Conservation (phyloP, 2,329 filamentous ascomycete species). For the Curvularia lunata region DNA sequence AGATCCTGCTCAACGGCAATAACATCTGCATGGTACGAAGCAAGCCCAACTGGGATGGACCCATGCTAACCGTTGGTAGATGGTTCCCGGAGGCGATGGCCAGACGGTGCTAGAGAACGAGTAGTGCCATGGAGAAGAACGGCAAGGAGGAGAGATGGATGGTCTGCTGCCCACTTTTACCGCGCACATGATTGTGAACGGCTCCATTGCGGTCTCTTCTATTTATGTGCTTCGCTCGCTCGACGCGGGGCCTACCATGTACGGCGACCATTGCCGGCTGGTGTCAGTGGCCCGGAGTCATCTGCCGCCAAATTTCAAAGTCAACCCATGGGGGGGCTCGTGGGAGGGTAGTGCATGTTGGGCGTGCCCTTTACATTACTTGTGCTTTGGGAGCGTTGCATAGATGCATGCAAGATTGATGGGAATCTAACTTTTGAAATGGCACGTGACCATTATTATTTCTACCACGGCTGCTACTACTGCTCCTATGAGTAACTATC, state of each 20-base stretch:
- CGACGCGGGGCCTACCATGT: background rate
- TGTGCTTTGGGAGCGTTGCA: background rate
- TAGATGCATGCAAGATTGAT: background rate
- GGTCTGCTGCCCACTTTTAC: background rate
- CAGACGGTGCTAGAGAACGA: conserved; percentile 37
- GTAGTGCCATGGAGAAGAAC: conserved; percentile 5
- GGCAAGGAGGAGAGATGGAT: background rate
- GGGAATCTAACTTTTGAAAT: background rate
- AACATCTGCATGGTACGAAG: conserved; percentile 95
- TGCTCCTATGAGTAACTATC: background rate
- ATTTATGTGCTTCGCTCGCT: background rate
- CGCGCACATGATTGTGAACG: conserved; percentile 4
- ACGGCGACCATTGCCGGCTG: conserved; percentile 5
- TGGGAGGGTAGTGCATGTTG: background rate
- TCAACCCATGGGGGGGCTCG: background rate
- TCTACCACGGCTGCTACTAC: background rate
- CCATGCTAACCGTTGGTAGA: conserved; percentile 29
- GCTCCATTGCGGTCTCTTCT: conserved; percentile 1
- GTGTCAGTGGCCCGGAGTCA: conserved; percentile 1
- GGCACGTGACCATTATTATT: background rate
- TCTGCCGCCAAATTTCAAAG: background rate
- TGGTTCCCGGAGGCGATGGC: conserved; percentile 46
- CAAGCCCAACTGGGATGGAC: background rate
- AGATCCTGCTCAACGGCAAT: conserved; percentile 96
- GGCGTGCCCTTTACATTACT: too few species aligned